These are phyloP conservation scores for Hippophae tibetana DNA, from an alignment of 306 rosid species.

Conservation along the genomic window DNA sequence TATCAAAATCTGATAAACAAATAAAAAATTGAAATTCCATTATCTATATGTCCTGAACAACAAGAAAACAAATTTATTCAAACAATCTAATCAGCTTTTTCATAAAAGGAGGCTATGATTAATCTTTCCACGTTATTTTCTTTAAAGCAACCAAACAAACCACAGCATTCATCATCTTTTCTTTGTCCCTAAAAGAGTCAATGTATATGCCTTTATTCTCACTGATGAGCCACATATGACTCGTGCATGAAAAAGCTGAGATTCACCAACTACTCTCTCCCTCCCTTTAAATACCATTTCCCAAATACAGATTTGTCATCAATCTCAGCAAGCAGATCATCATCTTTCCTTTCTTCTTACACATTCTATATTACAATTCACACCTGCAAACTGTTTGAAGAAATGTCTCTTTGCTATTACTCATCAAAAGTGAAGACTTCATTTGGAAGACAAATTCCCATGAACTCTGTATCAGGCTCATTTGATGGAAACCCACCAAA, in stretches of 20 bases:
- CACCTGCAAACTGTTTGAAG: background rate
- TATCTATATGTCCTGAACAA: no score
- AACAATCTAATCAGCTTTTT: no score
- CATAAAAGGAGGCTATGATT: no score
- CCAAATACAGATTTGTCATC: background rate
- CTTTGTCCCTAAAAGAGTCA: background rate
- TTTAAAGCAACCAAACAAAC: background rate
- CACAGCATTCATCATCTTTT: background rate
- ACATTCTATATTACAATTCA: background rate
- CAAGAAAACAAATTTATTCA: no score
- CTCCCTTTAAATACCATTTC: constrained; percentile 9
- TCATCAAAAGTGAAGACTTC: background rate
- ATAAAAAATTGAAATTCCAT: no score
- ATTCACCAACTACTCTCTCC: constrained; percentile 9
- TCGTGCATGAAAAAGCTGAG: constrained; percentile 30
- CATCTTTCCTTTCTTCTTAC: background rate
- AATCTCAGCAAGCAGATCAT: background rate
- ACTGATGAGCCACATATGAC: constrained; percentile 42
- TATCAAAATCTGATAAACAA: no score
- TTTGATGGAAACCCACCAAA: background rate
- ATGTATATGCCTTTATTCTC: constrained; percentile 7
- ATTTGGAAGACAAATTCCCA: background rate
- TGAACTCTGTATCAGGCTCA: background rate
- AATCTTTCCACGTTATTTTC: no score
- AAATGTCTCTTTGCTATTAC: background rate